A percentile compares a stretch with the other conserved stretches of the same genome.
Conservation (phyloP, 2,329 filamentous ascomycete genomes). For the Microdochium bolleyi region DNA sequence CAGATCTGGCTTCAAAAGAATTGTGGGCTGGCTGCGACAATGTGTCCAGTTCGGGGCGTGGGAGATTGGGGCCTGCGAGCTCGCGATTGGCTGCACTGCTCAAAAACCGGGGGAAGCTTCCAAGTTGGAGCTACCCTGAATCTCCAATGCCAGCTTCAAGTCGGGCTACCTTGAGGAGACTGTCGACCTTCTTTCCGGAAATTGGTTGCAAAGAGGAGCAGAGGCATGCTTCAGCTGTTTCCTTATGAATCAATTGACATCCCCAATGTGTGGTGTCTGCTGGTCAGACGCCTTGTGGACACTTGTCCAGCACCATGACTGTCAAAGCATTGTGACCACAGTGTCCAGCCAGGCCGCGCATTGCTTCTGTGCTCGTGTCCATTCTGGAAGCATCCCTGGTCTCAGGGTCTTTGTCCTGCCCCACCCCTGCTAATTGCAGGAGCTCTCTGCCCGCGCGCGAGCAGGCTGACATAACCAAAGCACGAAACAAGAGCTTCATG, state of each 20-base stretch:
- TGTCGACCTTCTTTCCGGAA: too few species aligned
- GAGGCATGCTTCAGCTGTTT: neutral
- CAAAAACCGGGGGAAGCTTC: neutral
- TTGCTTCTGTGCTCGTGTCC: too few species aligned
- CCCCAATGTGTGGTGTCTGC: too few species aligned
- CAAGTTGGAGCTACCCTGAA: neutral
- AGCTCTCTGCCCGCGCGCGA: too few species aligned
- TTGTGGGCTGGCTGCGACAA: neutral
- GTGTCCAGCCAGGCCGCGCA: too few species aligned
- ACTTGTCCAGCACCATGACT: too few species aligned
- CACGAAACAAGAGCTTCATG: too few species aligned
- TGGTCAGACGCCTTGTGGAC: too few species aligned
- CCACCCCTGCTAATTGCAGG: neutral
- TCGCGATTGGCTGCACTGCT: neutral
- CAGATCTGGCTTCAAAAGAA: slow-evolving; percentile 1
- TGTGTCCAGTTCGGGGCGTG: neutral
- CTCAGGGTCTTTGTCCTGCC: neutral
- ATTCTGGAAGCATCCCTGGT: neutral
- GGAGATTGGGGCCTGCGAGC: neutral
- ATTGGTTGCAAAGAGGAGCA: neutral
- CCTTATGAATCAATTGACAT: neutral
- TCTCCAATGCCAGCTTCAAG: neutral
- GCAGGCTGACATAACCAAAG: too few species aligned
- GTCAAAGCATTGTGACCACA: too few species aligned
- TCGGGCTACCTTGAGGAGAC: neutral